Conservation (phyloP, 2,329 filamentous ascomycete species). For the Chlorencoelia australis region DNA sequence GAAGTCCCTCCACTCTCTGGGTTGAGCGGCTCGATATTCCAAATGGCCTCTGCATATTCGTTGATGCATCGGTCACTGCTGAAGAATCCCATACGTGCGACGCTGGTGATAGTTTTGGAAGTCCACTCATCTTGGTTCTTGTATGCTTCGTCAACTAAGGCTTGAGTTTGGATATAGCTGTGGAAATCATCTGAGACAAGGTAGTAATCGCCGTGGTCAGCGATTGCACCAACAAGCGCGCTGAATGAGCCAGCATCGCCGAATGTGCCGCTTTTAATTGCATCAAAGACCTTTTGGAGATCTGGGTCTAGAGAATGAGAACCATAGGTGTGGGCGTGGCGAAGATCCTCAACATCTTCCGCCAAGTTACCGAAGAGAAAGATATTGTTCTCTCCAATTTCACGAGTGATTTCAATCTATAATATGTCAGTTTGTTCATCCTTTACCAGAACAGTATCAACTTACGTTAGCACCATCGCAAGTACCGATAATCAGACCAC, state of each 20-base stretch:
- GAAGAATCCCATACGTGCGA: slow-evolving; percentile 96
- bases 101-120: slow-evolving; percentile 78
- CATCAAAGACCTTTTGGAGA: slow-evolving; percentile 71
- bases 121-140: slow-evolving; percentile 88
- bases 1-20: slow-evolving; percentile 11
- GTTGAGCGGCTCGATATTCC: slow-evolving; percentile 77
- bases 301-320: slow-evolving; percentile 66
- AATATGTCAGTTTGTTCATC: slow-evolving; percentile 7
- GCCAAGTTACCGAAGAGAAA: slow-evolving; percentile 96
- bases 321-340: slow-evolving; percentile 80
- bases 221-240: slow-evolving; percentile 75
- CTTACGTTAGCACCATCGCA: slow-evolving; percentile 94
- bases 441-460: no score
- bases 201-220: slow-evolving; percentile 94
- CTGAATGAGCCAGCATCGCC: slow-evolving; percentile 69
- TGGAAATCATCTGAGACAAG: slow-evolving; percentile 96
- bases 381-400: slow-evolving; percentile 94
- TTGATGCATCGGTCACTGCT: slow-evolving; percentile 90
- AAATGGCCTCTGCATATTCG: slow-evolving; percentile 94
- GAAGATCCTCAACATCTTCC: slow-evolving; percentile 93
- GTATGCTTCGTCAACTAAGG: slow-evolving; percentile 85
- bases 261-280: slow-evolving; percentile 72
- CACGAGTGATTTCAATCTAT: slow-evolving; percentile 94
- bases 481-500: slow-evolving; percentile 93
- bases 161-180: slow-evolving; percentile 85